A percentile compares a stretch with the other conserved stretches of the same genome.
Evolutionary conservation across 75 land plant species (phyloP).

Genomic region (Pinus tabuliformis): DNA sequence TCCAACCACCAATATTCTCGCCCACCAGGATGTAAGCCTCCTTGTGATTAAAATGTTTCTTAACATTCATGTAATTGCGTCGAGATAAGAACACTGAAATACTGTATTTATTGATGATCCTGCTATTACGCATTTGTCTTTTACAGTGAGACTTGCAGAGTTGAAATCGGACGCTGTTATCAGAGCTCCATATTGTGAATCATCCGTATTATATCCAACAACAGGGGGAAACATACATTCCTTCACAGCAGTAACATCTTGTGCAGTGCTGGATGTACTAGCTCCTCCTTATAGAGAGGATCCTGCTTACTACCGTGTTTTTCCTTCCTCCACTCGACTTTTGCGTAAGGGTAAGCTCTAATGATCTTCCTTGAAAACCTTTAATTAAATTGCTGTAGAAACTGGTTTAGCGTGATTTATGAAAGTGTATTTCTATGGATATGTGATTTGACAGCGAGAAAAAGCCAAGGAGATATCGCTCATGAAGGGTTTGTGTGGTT

Average conservation of each 20-base stretch:
- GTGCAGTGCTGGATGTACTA: constrained; percentile 93
- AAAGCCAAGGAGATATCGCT: neutral
- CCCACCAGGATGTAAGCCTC: no score
- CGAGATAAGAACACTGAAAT: no score
- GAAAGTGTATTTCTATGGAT: no score
- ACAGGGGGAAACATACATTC: constrained; percentile 93
- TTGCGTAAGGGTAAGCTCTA: neutral
- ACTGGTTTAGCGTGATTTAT: no score
- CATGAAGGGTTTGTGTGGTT: constrained; percentile 1
- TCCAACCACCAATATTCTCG: no score
- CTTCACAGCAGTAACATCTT: constrained; percentile 87
- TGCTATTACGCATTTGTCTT: neutral
- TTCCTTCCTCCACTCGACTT: constrained; percentile 22
- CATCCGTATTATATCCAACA: constrained; percentile 78
- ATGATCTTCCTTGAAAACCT: no score
- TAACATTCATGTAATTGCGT: no score
- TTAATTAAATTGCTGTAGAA: no score
- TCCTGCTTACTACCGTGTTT: constrained; percentile 84
- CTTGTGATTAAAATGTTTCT: no score
- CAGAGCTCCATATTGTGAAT: constrained; percentile 59
- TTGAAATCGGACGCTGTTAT: constrained; percentile 60
- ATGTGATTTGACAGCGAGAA: neutral
- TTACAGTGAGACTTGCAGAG: constrained; percentile 85
- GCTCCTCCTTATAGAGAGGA: constrained; percentile 80
- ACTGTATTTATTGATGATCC: no score